These are phyloP conservation scores for Candida andamanensis DNA, from an alignment of 805 yeast genomes.

Conservation along the genomic window DNA sequence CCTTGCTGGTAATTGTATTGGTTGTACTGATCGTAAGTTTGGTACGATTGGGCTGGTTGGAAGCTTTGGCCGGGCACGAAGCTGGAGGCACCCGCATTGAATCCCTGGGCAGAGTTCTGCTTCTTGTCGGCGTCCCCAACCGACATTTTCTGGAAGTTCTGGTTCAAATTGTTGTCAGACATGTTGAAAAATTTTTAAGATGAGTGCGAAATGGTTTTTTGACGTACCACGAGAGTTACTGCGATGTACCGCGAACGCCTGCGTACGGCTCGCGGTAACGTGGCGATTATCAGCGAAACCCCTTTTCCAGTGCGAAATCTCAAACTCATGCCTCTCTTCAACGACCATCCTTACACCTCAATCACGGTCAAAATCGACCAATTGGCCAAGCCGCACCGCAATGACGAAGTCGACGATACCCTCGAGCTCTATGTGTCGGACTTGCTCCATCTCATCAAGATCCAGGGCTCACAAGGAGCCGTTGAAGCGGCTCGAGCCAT, in stretches of 20 bases:
- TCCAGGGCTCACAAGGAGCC: constrained; percentile 32
- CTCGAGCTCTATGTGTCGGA: constrained; percentile 49
- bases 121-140: constrained; percentile 24
- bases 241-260: neutral
- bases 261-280: neutral
- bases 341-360: constrained; percentile 62
- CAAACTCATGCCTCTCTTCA: constrained; percentile 28
- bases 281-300: neutral
- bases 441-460: constrained; percentile 47
- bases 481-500: constrained; percentile 88
- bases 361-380: constrained; percentile 61
- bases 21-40: constrained; percentile 3
- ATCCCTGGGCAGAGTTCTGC: constrained; percentile 23
- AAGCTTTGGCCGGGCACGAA: constrained; percentile 41
- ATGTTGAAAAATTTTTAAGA: constrained; percentile 11
- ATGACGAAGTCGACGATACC: constrained; percentile 34
- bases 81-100: constrained; percentile 47
- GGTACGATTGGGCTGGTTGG: constrained; percentile 9
- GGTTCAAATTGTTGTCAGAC: constrained; percentile 37
- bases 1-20: constrained; percentile 8
- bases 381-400: constrained; percentile 39
- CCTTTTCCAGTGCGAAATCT: neutral
- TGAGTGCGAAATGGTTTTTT: constrained; percentile 2
- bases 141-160: constrained; percentile 40
- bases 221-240: neutral